phyloP scores from a whole-genome alignment of 1,139 yeast species.

The Lipomyces yarrowii region DNA sequence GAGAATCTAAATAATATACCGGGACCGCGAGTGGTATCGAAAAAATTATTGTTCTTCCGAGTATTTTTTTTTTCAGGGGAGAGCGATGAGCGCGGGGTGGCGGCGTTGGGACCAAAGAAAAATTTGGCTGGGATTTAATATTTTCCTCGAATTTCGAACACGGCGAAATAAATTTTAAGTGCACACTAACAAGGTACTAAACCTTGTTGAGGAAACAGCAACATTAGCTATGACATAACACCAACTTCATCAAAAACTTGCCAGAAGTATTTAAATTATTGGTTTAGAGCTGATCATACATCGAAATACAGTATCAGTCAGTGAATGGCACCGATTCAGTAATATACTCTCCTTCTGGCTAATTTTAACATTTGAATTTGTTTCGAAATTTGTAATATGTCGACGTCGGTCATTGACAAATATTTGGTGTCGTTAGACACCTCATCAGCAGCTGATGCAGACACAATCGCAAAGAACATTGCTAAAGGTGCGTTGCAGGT shows the following conservation, averaged over 20 bases:
- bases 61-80: background rate
- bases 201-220: background rate
- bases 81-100: background rate
- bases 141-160: background rate
- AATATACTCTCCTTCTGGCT: background rate
- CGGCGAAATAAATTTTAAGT: no score
- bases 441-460: conserved; percentile 19
- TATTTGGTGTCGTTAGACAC: conserved; percentile 20
- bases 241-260: background rate
- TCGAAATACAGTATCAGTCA: background rate
- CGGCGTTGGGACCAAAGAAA: background rate
- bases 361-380: background rate
- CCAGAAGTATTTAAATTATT: background rate
- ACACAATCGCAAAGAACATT: conserved; percentile 10
- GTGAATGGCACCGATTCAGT: background rate
- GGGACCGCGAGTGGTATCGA: background rate
- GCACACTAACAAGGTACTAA: background rate
- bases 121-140: background rate
- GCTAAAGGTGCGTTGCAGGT: conserved; percentile 17
- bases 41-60: background rate
- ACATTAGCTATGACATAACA: background rate
- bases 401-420: conserved; percentile 19
- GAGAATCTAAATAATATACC: background rate
- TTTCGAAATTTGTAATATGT: conserved; percentile 7
- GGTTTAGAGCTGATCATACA: background rate